Percentiles rank a stretch among this genome's conserved stretches.
These are phyloP conservation scores for Candida succiphila DNA, from an alignment of 805 yeast genomes.

Conservation along the genomic window DNA sequence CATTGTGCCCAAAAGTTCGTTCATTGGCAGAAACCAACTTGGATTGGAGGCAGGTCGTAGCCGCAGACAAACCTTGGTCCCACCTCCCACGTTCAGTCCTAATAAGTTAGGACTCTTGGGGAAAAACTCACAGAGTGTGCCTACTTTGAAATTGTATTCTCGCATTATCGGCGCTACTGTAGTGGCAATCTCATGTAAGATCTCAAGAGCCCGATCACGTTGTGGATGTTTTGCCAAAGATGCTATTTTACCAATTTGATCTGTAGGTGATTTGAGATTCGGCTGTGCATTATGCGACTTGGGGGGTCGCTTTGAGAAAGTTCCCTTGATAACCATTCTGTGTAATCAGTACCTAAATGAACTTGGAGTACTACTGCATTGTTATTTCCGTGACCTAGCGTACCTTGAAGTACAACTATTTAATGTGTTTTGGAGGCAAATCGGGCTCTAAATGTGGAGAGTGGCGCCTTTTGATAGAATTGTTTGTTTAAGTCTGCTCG, in stretches of 20 bases:
- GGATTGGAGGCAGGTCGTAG: constrained; percentile 51
- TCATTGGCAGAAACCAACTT: constrained; percentile 46
- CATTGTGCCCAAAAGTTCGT: constrained; percentile 69
- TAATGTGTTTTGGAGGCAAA: no score
- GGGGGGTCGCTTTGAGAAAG: background rate
- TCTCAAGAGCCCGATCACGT: constrained; percentile 40
- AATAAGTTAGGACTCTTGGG: constrained; percentile 58
- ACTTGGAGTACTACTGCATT: no score
- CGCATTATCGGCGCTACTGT: constrained; percentile 74
- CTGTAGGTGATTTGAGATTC: constrained; percentile 22
- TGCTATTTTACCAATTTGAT: constrained; percentile 24
- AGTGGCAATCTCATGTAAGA: constrained; percentile 60
- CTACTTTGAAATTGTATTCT: constrained; percentile 54
- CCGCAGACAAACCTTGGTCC: constrained; percentile 62
- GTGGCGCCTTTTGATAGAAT: no score
- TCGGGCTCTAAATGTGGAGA: no score
- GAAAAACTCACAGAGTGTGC: constrained; percentile 65
- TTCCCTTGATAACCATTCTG: constrained; percentile 1
- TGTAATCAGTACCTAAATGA: background rate
- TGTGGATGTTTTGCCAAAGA: constrained; percentile 35
- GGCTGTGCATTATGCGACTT: constrained; percentile 3
- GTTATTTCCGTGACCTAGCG: no score
- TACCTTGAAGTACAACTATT: no score
- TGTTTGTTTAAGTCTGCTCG: no score
- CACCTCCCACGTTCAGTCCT: constrained; percentile 78